Conservation (phyloP, 1,284 basidiomycete species). For the Marasmius tenuissimus region DNA sequence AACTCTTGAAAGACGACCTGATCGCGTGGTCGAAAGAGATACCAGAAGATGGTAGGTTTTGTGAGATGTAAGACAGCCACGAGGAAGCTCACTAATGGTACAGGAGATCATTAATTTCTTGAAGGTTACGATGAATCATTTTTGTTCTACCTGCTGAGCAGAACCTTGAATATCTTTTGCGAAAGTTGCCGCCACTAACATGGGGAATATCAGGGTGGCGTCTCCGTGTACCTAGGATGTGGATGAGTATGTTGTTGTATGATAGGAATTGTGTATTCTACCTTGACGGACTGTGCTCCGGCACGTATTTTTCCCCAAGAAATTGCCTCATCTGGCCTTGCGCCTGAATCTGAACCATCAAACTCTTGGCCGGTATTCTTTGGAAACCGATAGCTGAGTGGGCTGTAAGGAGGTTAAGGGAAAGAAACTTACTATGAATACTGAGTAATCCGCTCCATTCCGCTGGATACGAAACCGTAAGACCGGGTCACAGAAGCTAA, state of each 20-base stretch:
- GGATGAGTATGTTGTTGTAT: neutral
- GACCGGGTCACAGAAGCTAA: constrained; percentile 1
- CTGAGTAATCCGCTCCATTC: constrained; percentile 97
- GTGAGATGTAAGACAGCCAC: neutral
- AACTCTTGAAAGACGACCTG: constrained; percentile 64
- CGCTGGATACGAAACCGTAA: constrained; percentile 51
- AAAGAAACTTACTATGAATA: constrained; percentile 76
- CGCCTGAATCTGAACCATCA: constrained; percentile 97
- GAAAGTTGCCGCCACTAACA: constrained; percentile 87
- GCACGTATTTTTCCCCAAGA: constrained; percentile 99
- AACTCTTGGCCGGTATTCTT: constrained; percentile 99
- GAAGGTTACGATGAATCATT: neutral
- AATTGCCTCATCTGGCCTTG: constrained; percentile 95
- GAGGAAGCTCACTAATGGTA: neutral
- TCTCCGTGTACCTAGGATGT: constrained; percentile 65
- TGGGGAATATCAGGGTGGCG: constrained; percentile 88
- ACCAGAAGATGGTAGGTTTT: constrained; percentile 33
- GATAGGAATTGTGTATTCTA: constrained; percentile 25
- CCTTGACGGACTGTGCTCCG: constrained; percentile 91
- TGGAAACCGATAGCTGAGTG: neutral
- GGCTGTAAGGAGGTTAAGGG: constrained; percentile 4
- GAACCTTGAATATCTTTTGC: constrained; percentile 44
- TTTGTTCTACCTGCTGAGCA: neutral
- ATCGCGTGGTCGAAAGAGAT: constrained; percentile 65
- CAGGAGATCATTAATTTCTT: neutral